Percentiles rank a stretch among this genome's conserved stretches.
Conservation (phyloP, 2,329 filamentous ascomycete species). For the Calonectria honghensis region DNA sequence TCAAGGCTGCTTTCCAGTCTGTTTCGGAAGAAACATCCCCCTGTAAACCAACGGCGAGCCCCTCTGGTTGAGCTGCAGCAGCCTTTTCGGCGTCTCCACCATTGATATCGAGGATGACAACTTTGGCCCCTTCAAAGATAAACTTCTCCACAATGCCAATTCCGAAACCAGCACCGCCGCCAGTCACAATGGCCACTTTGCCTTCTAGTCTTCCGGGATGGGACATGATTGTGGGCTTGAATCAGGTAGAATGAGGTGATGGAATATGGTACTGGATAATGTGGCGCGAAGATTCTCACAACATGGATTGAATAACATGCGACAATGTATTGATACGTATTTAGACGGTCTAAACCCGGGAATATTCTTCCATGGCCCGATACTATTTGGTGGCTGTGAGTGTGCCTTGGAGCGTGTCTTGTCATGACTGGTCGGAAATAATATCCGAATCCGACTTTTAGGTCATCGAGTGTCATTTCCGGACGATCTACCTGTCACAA, state of each 20-base stretch:
- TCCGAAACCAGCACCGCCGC: slow-evolving; percentile 30
- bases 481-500: background rate
- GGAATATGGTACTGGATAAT: background rate
- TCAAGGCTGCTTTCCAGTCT: slow-evolving; percentile 17
- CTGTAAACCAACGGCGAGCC: background rate
- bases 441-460: background rate
- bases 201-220: slow-evolving; percentile 21
- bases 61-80: background rate
- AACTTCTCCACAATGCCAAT: slow-evolving; percentile 24
- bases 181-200: slow-evolving; percentile 31
- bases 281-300: background rate
- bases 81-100: slow-evolving; percentile 8
- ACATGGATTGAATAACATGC: background rate
- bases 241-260: too few relatives aligned
- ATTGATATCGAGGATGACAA: slow-evolving; percentile 26
- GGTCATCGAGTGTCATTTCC: background rate
- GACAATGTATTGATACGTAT: background rate
- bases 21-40: slow-evolving; percentile 21
- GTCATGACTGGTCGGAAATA: slow-evolving; percentile 6
- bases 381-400: background rate
- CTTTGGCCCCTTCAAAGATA: slow-evolving; percentile 27
- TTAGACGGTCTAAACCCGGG: background rate
- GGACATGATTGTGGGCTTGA: background rate
- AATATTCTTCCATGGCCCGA: background rate
- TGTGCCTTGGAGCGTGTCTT: background rate